These are phyloP conservation scores for Isabelozyma gotoi DNA, from an alignment of 805 yeast genomes.

Conservation along the genomic window DNA sequence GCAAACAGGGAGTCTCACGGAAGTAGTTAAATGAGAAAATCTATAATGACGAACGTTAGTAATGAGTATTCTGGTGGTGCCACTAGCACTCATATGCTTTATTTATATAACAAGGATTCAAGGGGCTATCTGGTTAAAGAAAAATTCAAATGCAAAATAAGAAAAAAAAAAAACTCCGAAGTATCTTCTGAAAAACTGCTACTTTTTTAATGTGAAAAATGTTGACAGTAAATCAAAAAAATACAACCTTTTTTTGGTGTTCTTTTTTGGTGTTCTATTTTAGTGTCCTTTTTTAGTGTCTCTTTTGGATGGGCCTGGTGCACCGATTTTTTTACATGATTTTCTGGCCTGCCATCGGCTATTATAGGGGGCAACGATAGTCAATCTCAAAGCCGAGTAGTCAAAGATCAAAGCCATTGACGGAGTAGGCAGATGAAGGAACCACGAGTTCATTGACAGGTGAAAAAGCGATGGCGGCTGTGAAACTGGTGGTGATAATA, in stretches of 20 bases:
- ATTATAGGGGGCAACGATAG: background rate
- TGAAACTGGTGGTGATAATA: too few species aligned
- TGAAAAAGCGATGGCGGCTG: too few species aligned
- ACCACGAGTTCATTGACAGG: too few species aligned
- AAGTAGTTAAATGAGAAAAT: background rate
- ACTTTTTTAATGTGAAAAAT: background rate
- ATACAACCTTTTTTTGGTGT: background rate
- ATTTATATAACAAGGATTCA: background rate
- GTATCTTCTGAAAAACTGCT: background rate
- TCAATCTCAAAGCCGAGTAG: too few species aligned
- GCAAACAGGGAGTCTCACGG: background rate
- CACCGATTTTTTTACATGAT: background rate
- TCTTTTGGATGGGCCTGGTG: too few species aligned
- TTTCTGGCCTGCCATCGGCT: background rate
- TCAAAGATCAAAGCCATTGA: too few species aligned
- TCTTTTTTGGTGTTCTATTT: background rate
- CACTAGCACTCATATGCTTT: background rate
- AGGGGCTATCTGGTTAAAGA: background rate
- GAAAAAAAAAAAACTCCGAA: too few species aligned
- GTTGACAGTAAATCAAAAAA: too few species aligned
- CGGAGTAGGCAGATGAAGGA: too few species aligned
- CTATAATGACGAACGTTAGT: background rate
- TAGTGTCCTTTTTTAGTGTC: background rate
- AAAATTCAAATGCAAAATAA: background rate
- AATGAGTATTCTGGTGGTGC: background rate